Conservation (phyloP, 805 yeast genomes). For the Candida namnaoensis region DNA sequence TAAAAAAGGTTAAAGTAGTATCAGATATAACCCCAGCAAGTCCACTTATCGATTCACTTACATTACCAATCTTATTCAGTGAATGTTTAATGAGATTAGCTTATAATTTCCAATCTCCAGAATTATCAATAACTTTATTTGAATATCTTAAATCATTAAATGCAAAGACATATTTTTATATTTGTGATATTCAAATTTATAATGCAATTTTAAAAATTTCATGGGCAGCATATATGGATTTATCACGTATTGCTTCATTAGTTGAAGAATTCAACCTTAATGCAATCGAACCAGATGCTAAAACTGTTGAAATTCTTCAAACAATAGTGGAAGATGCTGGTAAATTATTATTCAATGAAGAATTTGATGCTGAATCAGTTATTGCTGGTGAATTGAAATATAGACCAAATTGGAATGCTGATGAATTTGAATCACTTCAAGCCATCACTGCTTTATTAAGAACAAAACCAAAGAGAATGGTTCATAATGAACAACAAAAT, state of each 20-base stretch:
- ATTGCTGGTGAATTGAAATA: too few species aligned
- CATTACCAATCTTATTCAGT: background rate
- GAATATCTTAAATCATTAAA: background rate
- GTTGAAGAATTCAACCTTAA: background rate
- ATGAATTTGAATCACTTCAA: too few species aligned
- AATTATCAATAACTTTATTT: background rate
- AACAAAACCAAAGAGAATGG: too few species aligned
- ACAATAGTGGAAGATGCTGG: background rate
- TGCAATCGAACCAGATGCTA: background rate
- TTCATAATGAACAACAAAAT: too few species aligned
- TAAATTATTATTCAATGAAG: too few species aligned
- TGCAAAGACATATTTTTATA: background rate
- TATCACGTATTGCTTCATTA: background rate
- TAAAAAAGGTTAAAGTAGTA: too few species aligned
- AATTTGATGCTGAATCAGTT: background rate
- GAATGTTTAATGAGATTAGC: background rate
- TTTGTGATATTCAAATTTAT: background rate
- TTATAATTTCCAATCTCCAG: background rate
- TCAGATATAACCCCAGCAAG: background rate
- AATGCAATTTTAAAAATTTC: background rate
- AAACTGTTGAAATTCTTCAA: background rate
- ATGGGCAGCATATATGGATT: background rate
- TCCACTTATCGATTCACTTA: background rate
- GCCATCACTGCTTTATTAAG: too few species aligned
- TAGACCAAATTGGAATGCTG: too few species aligned